A percentile compares a stretch with the other conserved stretches of the same genome.
phyloP scores from a whole-genome alignment of 139 green algal genomes.

The Chlamydomonas applanata region DNA sequence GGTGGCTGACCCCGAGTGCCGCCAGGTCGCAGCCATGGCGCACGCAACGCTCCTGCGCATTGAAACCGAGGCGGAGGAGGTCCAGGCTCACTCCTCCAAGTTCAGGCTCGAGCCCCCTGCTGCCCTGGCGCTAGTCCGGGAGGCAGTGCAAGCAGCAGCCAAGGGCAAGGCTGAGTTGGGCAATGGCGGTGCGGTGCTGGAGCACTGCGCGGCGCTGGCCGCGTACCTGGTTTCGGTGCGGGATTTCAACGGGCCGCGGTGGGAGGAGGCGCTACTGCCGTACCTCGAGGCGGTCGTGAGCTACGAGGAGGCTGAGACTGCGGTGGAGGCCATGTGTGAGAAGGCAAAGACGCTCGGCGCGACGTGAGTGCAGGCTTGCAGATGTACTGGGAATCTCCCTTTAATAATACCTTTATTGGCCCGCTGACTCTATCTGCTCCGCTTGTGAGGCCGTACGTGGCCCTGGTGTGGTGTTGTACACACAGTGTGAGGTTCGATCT shows the following conservation, averaged over 20 bases:
- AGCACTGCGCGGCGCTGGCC: background rate
- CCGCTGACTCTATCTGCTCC: too few relatives aligned
- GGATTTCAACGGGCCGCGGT: conserved; percentile 9
- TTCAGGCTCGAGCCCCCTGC: conserved; percentile 5
- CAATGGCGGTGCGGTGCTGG: background rate
- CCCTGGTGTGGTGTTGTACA: too few relatives aligned
- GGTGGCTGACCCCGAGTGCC: conserved; percentile 28
- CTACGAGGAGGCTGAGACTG: conserved; percentile 9
- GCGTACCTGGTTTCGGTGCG: background rate
- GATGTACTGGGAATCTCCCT: too few relatives aligned
- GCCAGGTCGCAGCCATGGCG: conserved; percentile 52
- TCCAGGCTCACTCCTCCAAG: conserved; percentile 17
- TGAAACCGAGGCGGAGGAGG: conserved; percentile 41
- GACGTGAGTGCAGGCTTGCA: background rate
- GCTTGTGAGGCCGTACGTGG: too few relatives aligned
- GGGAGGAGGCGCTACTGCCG: conserved; percentile 12
- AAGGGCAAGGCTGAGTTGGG: too few relatives aligned
- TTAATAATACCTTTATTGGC: too few relatives aligned
- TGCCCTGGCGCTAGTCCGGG: background rate
- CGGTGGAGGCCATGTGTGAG: conserved; percentile 1
- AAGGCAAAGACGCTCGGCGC: conserved; percentile 1
- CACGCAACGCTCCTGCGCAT: conserved; percentile 32
- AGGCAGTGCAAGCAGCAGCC: too few relatives aligned
- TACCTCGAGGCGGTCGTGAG: conserved; percentile 11
- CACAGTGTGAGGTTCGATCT: too few relatives aligned